phyloP scores from a whole-genome alignment of 2,329 filamentous ascomycete genomes.

The Diaporthe citri region DNA sequence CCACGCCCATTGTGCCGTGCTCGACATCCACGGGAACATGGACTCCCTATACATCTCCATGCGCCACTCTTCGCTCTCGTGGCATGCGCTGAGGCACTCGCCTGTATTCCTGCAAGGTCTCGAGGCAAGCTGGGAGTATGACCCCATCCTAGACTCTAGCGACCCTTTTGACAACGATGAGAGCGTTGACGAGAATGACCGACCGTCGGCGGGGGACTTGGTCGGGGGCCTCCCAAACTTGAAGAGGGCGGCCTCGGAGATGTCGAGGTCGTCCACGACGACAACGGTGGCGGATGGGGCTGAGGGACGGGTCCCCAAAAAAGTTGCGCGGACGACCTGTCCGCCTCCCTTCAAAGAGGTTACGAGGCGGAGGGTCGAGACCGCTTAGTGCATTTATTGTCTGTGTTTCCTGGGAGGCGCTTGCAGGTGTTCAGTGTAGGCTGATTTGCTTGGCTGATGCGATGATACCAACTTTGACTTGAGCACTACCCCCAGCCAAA shows the following conservation, averaged over 20 bases:
- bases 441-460: neutral
- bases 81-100: slow-evolving; percentile 63
- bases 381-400: slow-evolving; percentile 37
- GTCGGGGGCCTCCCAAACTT: slow-evolving; percentile 54
- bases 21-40: slow-evolving; percentile 65
- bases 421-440: slow-evolving; percentile 19
- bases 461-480: slow-evolving; percentile 29
- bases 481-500: neutral
- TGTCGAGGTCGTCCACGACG: slow-evolving; percentile 58
- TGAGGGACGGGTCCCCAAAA: slow-evolving; percentile 45
- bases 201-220: slow-evolving; percentile 63
- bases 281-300: slow-evolving; percentile 43
- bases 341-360: slow-evolving; percentile 53
- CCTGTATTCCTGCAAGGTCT: slow-evolving; percentile 64
- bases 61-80: slow-evolving; percentile 66
- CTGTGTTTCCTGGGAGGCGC: neutral
- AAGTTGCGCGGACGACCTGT: slow-evolving; percentile 54
- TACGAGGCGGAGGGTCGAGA: slow-evolving; percentile 55
- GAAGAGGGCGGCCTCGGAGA: slow-evolving; percentile 66
- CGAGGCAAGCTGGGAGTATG: slow-evolving; percentile 67
- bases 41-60: slow-evolving; percentile 72
- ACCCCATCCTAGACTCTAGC: slow-evolving; percentile 61
- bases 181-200: slow-evolving; percentile 51
- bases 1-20: slow-evolving; percentile 66
- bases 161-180: slow-evolving; percentile 52